A percentile compares a stretch with the other conserved stretches of the same genome.
These are phyloP conservation scores for Protomyces inundatus DNA, from an alignment of 1,139 yeast species.

Conservation along the genomic window DNA sequence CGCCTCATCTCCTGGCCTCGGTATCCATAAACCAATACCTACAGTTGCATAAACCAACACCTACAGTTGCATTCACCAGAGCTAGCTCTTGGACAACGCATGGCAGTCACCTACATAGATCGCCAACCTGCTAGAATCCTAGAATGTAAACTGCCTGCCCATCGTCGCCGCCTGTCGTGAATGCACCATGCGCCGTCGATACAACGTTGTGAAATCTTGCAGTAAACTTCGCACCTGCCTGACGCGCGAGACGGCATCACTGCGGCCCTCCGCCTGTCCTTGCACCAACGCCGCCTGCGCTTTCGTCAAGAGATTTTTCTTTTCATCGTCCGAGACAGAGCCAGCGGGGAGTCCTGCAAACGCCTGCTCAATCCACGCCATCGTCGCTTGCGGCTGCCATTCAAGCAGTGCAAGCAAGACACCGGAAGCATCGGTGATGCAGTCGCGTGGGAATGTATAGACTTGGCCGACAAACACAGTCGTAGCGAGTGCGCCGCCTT, in stretches of 20 bases:
- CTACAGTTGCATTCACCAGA: too few species aligned
- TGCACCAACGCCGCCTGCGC: slow-evolving; percentile 9
- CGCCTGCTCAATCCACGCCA: slow-evolving; percentile 59
- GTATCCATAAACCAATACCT: too few species aligned
- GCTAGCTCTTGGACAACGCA: too few species aligned
- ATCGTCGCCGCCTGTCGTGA: slow-evolving; percentile 2
- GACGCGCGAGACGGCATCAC: neutral
- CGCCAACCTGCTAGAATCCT: too few species aligned
- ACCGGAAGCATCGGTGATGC: slow-evolving; percentile 70
- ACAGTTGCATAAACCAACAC: too few species aligned
- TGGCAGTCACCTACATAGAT: too few species aligned
- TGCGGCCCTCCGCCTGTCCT: neutral
- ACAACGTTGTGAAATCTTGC: slow-evolving; percentile 26
- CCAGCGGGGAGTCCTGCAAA: slow-evolving; percentile 52
- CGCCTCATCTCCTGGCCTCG: too few species aligned
- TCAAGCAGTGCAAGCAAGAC: slow-evolving; percentile 62
- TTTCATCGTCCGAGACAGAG: slow-evolving; percentile 62
- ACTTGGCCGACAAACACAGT: slow-evolving; percentile 62
- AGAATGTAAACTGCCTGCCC: neutral
- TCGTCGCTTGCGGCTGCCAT: slow-evolving; percentile 47
- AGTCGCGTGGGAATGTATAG: slow-evolving; percentile 64
- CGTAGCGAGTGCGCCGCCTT: slow-evolving; percentile 56
- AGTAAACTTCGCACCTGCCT: slow-evolving; percentile 21
- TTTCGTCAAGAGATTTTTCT: slow-evolving; percentile 48
- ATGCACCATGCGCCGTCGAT: slow-evolving; percentile 23